These are phyloP conservation scores for Cytospora chrysosperma DNA, from an alignment of 2,329 filamentous ascomycete genomes.

Conservation along the genomic window DNA sequence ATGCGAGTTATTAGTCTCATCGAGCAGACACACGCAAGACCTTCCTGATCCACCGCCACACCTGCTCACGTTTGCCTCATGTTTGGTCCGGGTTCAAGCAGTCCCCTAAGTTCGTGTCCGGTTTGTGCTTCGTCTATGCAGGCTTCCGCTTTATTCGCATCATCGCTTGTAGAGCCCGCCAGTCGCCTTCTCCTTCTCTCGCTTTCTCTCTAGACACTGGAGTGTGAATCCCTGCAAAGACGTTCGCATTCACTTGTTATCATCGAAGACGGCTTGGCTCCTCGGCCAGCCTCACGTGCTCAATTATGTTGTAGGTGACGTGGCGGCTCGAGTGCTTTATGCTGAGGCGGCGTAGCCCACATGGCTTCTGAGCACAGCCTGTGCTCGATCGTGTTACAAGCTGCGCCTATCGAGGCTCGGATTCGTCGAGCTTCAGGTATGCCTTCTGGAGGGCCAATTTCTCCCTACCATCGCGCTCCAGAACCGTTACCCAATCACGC, in stretches of 20 bases:
- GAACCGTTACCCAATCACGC: constrained; percentile 74
- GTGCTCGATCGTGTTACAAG: not conserved
- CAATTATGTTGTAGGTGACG: not conserved
- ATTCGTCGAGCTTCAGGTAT: constrained; percentile 52
- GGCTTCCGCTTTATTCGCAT: not conserved
- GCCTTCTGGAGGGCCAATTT: constrained; percentile 59
- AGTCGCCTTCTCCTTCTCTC: not conserved
- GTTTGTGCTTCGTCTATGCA: not conserved
- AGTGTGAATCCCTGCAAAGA: not conserved
- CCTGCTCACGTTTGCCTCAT: not conserved
- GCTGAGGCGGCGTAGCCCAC: not conserved
- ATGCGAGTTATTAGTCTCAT: constrained; percentile 22
- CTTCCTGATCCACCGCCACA: constrained; percentile 1
- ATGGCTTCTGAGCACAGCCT: not conserved
- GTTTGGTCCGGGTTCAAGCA: not conserved
- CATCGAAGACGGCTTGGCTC: not conserved
- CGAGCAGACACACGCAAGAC: not conserved
- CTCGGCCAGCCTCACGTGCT: not conserved
- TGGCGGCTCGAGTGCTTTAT: not conserved
- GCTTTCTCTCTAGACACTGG: not conserved
- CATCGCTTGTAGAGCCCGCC: not conserved
- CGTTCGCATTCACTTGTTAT: not conserved
- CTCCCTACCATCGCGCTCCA: constrained; percentile 77
- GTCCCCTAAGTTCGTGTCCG: not conserved
- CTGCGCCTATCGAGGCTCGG: constrained; percentile 41